Evolutionary conservation across 225 moss, liverwort and hornwort genomes (phyloP).

Genomic region (Anthoceros angustus): DNA sequence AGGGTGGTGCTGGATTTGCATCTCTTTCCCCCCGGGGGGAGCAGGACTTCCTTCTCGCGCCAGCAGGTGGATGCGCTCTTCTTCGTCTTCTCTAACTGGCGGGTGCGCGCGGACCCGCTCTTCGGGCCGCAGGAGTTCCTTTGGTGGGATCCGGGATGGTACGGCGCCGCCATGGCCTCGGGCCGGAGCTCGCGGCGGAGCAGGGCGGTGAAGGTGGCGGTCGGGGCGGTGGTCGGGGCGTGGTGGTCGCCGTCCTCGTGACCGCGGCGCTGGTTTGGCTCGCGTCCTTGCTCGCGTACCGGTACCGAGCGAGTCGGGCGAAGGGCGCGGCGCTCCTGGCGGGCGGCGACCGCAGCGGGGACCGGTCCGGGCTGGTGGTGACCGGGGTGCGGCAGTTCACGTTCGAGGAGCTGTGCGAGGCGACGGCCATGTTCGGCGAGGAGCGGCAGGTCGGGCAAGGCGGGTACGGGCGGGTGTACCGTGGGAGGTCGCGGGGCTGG

Average conservation of each 20-base stretch:
- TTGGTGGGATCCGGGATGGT: constrained; percentile 17
- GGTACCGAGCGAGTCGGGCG: background rate
- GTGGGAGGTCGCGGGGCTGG: constrained; percentile 21
- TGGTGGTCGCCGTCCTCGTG: background rate
- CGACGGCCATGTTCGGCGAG: constrained; percentile 34
- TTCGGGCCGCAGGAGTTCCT: constrained; percentile 75
- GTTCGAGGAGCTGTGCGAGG: constrained; percentile 31
- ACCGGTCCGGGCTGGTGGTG: constrained; percentile 12
- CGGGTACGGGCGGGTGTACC: constrained; percentile 53
- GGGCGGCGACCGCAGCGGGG: too few relatives aligned
- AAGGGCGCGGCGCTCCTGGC: background rate
- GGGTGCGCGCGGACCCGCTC: constrained; percentile 16
- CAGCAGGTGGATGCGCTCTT: constrained; percentile 35
- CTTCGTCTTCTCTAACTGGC: constrained; percentile 20
- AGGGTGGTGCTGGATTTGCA: constrained; percentile 30
- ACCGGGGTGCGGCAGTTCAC: constrained; percentile 34
- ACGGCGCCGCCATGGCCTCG: background rate
- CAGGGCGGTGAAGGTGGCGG: too few relatives aligned
- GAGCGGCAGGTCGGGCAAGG: constrained; percentile 32
- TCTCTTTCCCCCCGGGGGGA: constrained; percentile 32
- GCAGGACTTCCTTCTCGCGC: constrained; percentile 20
- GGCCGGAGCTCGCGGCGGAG: too few relatives aligned
- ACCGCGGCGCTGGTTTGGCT: background rate
- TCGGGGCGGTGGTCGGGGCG: background rate
- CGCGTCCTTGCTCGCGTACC: background rate